These are phyloP conservation scores for Bremia lactucae DNA, from an alignment of 352 stramenopile species.

Conservation along the genomic window DNA sequence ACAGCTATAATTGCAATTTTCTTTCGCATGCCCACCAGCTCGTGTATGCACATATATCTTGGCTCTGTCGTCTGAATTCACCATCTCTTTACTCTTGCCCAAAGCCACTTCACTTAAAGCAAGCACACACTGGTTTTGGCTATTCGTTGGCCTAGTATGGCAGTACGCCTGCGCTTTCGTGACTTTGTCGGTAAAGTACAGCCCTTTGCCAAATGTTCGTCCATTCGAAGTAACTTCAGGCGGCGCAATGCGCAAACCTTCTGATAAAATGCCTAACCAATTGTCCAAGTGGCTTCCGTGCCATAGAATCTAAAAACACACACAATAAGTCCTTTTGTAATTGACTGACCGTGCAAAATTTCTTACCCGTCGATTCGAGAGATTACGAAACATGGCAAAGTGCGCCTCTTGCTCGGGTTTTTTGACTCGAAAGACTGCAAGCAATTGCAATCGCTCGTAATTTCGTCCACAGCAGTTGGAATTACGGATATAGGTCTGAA, in stretches of 20 bases:
- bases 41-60: slow-evolving; percentile 37
- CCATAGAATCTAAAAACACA: slow-evolving; percentile 61
- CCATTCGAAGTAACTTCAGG: slow-evolving; percentile 64
- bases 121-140: slow-evolving; percentile 41
- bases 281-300: slow-evolving; percentile 80
- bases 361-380: slow-evolving; percentile 43
- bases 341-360: too few relatives aligned
- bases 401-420: slow-evolving; percentile 37
- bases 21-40: slow-evolving; percentile 28
- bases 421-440: slow-evolving; percentile 52
- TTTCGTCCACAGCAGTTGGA: slow-evolving; percentile 58
- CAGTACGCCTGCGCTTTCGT: slow-evolving; percentile 64
- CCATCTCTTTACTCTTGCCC: slow-evolving; percentile 51
- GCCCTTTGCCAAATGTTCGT: slow-evolving; percentile 68
- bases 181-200: slow-evolving; percentile 86
- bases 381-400: slow-evolving; percentile 37
- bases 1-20: slow-evolving; percentile 41
- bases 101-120: slow-evolving; percentile 59
- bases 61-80: slow-evolving; percentile 38
- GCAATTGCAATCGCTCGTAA: slow-evolving; percentile 37
- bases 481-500: slow-evolving; percentile 61
- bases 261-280: slow-evolving; percentile 71
- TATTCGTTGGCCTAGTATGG: slow-evolving; percentile 32
- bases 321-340: too few relatives aligned
- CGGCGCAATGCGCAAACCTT: slow-evolving; percentile 73